Percentiles rank a stretch among this genome's conserved stretches.
Evolutionary conservation across 108 stramenopile species (phyloP).

Genomic region (Skeletonema grethae): DNA sequence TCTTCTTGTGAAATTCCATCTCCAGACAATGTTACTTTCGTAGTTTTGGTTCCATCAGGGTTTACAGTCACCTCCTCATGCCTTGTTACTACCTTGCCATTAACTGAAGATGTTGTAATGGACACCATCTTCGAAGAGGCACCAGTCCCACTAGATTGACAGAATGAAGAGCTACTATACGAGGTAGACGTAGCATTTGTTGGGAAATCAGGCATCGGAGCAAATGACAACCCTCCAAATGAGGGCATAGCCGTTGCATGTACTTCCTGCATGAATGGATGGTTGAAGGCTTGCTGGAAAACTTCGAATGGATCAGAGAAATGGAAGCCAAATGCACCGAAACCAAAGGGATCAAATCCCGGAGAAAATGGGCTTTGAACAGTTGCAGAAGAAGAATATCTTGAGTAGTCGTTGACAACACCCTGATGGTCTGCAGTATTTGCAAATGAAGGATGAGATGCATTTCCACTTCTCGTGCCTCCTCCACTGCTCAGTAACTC

Average conservation of each 20-base stretch:
- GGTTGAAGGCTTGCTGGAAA: slow-evolving; percentile 25
- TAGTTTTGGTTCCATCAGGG: slow-evolving; percentile 33
- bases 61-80: slow-evolving; percentile 20
- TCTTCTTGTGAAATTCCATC: slow-evolving; percentile 12
- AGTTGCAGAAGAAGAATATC: not conserved
- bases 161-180: slow-evolving; percentile 21
- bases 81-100: slow-evolving; percentile 36
- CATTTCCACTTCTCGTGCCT: not conserved
- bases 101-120: slow-evolving; percentile 20
- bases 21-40: slow-evolving; percentile 12
- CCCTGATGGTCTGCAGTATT: not conserved
- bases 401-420: not conserved
- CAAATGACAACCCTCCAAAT: not conserved
- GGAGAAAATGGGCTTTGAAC: slow-evolving; percentile 13
- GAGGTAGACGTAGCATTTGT: not conserved
- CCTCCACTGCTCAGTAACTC: slow-evolving; percentile 25
- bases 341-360: slow-evolving; percentile 21
- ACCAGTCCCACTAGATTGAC: not conserved
- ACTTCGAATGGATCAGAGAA: slow-evolving; percentile 44
- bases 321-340: slow-evolving; percentile 14
- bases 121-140: slow-evolving; percentile 22
- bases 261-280: not conserved
- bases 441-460: slow-evolving; percentile 39
- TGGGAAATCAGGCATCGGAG: not conserved
- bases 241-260: not conserved